These are phyloP conservation scores for Pyricularia sp. DNA, from an alignment of 2,329 filamentous ascomycete species.

Conservation along the genomic window DNA sequence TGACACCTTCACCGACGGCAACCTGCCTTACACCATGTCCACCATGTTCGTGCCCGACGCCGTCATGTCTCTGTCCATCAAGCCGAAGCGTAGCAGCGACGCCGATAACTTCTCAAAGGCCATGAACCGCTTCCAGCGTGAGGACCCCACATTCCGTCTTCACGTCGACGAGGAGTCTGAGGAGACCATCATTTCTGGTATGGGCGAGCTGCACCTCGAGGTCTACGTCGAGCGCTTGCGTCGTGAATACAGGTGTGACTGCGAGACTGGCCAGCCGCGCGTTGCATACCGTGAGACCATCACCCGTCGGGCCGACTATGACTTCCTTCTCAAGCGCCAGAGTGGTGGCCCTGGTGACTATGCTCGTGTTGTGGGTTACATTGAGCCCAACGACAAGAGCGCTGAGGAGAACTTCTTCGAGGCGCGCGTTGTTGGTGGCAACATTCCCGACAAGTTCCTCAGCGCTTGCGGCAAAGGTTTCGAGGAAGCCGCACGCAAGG, in stretches of 20 bases:
- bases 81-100: slow-evolving; percentile 86
- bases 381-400: slow-evolving; percentile 64
- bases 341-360: slow-evolving; percentile 92
- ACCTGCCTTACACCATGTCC: slow-evolving; percentile 85
- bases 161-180: slow-evolving; percentile 84
- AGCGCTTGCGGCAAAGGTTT: slow-evolving; percentile 94
- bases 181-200: slow-evolving; percentile 95
- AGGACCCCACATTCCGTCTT: slow-evolving; percentile 95
- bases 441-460: slow-evolving; percentile 91
- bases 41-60: slow-evolving; percentile 98
- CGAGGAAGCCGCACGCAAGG: slow-evolving; percentile 66
- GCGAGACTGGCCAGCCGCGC: slow-evolving; percentile 88
- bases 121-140: slow-evolving; percentile 96
- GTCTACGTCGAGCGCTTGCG: slow-evolving; percentile 96
- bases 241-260: slow-evolving; percentile 93
- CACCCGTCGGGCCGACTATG: slow-evolving; percentile 65
- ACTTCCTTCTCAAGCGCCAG: slow-evolving; percentile 91
- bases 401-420: slow-evolving; percentile 71
- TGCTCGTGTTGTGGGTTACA: slow-evolving; percentile 78
- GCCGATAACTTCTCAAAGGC: slow-evolving; percentile 93
- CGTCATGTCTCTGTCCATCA: slow-evolving; percentile 95
- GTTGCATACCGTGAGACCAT: slow-evolving; percentile 96
- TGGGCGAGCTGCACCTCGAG: slow-evolving; percentile 94
- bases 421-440: slow-evolving; percentile 74
- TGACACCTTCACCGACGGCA: slow-evolving; percentile 94